Evolutionary conservation across 768 basidiomycete genomes (phyloP).

Genomic region (Pleurotus tuoliensis): DNA sequence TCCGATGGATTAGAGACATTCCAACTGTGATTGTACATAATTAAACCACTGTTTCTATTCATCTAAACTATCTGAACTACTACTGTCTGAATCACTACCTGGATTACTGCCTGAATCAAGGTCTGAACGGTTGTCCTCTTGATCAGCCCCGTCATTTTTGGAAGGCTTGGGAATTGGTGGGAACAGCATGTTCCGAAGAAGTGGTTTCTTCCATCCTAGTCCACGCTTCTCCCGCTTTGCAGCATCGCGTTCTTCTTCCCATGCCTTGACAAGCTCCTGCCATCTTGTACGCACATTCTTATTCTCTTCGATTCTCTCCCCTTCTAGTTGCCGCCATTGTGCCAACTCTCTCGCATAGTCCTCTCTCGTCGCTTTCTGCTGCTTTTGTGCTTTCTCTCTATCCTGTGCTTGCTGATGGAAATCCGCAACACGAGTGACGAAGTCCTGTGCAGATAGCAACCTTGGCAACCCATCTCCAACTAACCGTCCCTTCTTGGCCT

Average conservation of each 20-base stretch:
- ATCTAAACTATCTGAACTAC: not conserved
- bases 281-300: not conserved
- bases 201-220: not conserved
- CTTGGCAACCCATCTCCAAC: conserved; percentile 21
- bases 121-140: not conserved
- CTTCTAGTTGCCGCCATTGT: conserved; percentile 16
- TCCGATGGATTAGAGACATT: too few relatives aligned
- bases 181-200: not conserved
- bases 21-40: too few relatives aligned
- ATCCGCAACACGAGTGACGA: conserved; percentile 12
- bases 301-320: conserved; percentile 11
- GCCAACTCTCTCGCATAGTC: conserved; percentile 10
- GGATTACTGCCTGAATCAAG: not conserved
- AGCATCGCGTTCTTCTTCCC: not conserved
- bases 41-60: not conserved
- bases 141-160: not conserved
- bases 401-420: conserved; percentile 1
- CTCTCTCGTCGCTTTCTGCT: conserved; percentile 3
- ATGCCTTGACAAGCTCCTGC: not conserved
- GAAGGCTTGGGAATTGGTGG: conserved; percentile 1
- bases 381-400: conserved; percentile 10
- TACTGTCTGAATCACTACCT: not conserved
- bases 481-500: conserved; percentile 12
- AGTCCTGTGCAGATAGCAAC: conserved; percentile 18
- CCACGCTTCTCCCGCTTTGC: not conserved